Percentiles rank a stretch among this genome's conserved stretches.
Conservation (phyloP, 306 rosid species). For the Sphenostylis stenocarpa region DNA sequence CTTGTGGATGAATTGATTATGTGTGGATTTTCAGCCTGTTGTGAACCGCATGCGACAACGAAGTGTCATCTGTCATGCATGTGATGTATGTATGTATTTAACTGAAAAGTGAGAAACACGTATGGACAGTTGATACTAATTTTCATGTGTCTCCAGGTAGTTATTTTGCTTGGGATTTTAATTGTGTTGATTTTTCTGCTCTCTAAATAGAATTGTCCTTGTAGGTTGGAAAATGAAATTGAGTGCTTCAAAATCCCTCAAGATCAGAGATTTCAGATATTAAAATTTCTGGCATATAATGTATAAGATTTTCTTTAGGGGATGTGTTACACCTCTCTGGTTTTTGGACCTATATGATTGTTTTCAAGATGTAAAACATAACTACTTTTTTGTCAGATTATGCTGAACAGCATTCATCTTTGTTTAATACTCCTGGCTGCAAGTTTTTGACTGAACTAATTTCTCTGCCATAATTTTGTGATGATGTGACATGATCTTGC, state of each 20-base stretch:
- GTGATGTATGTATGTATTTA: constrained; percentile 12
- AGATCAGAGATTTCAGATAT: neutral
- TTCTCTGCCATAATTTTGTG: neutral
- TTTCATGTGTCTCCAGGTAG: neutral
- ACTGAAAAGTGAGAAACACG: constrained; percentile 20
- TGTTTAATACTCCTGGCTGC: neutral
- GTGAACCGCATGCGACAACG: constrained; percentile 1
- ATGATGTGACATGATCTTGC: neutral
- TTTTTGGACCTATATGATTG: neutral
- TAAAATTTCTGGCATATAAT: neutral
- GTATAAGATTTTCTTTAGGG: neutral
- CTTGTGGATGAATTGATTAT: constrained; percentile 21
- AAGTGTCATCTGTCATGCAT: constrained; percentile 29
- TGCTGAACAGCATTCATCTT: neutral
- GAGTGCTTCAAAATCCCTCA: neutral
- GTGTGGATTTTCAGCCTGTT: constrained; percentile 32
- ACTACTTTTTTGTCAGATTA: neutral
- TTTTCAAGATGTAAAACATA: constrained; percentile 3
- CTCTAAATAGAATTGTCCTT: neutral
- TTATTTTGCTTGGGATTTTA: neutral
- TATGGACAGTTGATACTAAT: constrained; percentile 2
- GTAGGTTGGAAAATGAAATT: neutral
- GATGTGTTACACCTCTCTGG: neutral
- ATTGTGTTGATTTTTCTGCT: neutral
- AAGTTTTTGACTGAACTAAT: neutral